These are phyloP conservation scores for Nothomitra cinnamomea DNA, from an alignment of 2,329 filamentous ascomycete genomes.

Conservation along the genomic window DNA sequence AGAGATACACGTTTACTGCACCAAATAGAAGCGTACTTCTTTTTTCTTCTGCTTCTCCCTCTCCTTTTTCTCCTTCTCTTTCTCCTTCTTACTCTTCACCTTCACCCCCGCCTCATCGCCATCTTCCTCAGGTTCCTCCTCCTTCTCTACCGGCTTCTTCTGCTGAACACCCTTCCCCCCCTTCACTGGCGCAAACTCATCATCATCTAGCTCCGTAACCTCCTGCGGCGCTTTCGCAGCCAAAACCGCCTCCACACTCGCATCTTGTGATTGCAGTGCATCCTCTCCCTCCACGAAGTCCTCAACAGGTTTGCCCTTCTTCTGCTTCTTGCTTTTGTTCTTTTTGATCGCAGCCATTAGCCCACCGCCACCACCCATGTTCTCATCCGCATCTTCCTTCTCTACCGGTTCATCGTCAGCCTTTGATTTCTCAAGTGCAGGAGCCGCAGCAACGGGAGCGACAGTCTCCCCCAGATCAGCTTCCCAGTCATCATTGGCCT, in stretches of 20 bases:
- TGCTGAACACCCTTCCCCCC: conserved; percentile 51
- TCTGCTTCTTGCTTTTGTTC: conserved; percentile 74
- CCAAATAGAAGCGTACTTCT: conserved; percentile 52
- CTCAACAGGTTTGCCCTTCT: conserved; percentile 62
- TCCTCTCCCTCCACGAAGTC: conserved; percentile 58
- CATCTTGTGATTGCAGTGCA: conserved; percentile 9
- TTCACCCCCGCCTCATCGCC: conserved; percentile 41
- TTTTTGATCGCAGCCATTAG: conserved; percentile 68
- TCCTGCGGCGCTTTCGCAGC: conserved; percentile 60
- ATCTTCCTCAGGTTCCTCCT: conserved; percentile 31
- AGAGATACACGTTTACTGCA: conserved; percentile 9
- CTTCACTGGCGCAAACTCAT: conserved; percentile 61
- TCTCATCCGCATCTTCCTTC: conserved; percentile 36
- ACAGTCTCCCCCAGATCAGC: conserved; percentile 70
- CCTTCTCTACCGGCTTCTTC: conserved; percentile 45
- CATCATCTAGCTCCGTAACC: conserved; percentile 47
- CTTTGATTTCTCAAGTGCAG: conserved; percentile 31
- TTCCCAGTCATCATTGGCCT: conserved; percentile 83
- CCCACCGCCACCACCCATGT: conserved; percentile 39
- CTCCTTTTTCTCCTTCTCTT: conserved; percentile 96
- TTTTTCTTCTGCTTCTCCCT: conserved; percentile 97
- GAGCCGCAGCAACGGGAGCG: conserved; percentile 40
- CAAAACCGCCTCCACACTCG: conserved; percentile 10
- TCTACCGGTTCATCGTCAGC: conserved; percentile 32
- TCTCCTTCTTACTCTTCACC: conserved; percentile 92